These are phyloP conservation scores for Yamadazyma sp. DNA, from an alignment of 1,139 yeast species.

Conservation along the genomic window DNA sequence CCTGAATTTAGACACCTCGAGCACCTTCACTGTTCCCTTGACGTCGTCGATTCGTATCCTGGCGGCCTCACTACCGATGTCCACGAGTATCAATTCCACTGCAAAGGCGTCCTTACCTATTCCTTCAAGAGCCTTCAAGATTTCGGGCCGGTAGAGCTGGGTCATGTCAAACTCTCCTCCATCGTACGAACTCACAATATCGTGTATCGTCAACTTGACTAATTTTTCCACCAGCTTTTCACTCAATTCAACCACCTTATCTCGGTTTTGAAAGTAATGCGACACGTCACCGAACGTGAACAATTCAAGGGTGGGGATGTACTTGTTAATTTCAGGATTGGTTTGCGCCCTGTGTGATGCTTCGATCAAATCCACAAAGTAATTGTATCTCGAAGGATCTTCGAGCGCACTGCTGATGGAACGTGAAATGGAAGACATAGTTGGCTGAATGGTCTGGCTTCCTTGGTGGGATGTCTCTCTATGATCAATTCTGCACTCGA, in stretches of 20 bases:
- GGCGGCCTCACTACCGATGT: conserved; percentile 24
- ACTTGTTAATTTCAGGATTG: neutral
- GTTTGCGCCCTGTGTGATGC: neutral
- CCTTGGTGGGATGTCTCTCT: too few relatives aligned
- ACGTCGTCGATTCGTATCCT: conserved; percentile 32
- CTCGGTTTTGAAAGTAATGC: conserved; percentile 24
- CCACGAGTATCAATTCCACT: conserved; percentile 8
- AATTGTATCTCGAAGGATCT: conserved; percentile 7
- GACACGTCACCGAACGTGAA: conserved; percentile 37
- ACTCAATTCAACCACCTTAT: conserved; percentile 15
- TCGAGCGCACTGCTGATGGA: neutral
- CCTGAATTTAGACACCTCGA: conserved; percentile 21
- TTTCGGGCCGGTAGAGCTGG: conserved; percentile 23
- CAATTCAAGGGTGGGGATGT: conserved; percentile 26
- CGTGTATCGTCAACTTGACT: conserved; percentile 26
- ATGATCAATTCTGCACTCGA: too few relatives aligned
- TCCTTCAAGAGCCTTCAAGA: conserved; percentile 3
- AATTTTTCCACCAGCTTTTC: conserved; percentile 23
- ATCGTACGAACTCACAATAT: conserved; percentile 18
- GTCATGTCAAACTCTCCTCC: conserved; percentile 17
- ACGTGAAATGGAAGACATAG: neutral
- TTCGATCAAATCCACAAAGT: conserved; percentile 7
- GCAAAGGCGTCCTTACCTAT: conserved; percentile 1
- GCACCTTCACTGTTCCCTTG: conserved; percentile 18
- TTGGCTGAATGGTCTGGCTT: too few relatives aligned